Evolutionary conservation across 2,329 filamentous ascomycete species (phyloP), one percentile per base, ranked within the genome.

Genomic region (Aureobasidium musti): DNA sequence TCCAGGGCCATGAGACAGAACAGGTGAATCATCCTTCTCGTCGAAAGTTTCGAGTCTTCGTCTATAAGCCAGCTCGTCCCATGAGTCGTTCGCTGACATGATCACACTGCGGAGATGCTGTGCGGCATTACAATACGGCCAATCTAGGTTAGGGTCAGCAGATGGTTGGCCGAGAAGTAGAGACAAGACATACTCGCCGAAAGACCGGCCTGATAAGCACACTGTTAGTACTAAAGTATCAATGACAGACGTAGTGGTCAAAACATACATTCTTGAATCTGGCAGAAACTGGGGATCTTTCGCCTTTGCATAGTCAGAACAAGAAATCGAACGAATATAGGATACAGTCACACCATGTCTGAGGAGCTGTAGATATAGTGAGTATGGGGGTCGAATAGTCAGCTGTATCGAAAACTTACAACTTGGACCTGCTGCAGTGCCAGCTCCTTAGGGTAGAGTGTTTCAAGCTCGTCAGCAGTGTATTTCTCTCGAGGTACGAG

Each of bases 381-480:
- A 69, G 64, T 26, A 33, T 19, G 8, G 5, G 39, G 49, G 47
- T 26, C 10, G 3, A 14, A 5, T 30, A 21, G 14, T 41, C 3
- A 26, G 23, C 41, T 28, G 19, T 37, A 28, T n/a, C 3, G 17
- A 2, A 66, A 45, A 75, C 84, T 74, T 75, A 88, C 84, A 72
- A 98, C 84, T 80, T 99, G 95, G 59, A 98, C 95, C 68, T 95
- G 87, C 76, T 95, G 90, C 41, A 99, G 86, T 76, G 94, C 85
- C 67, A 99, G 83, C 52, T 85, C 82, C 65, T 87, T 79, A 0
- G 95, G 95, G 80, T 97, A 99, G 67, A 98, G 87, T 73, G 82
- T 82, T 50, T 84, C 82, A 59, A 98, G 86, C 83, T 98, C 93
- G 68, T 91, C 88, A 71, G 88, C 81, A 52, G 89, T 88, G 80